These are phyloP conservation scores for Pisolithus orientalis DNA, from an alignment of 768 basidiomycete genomes.

Conservation along the genomic window DNA sequence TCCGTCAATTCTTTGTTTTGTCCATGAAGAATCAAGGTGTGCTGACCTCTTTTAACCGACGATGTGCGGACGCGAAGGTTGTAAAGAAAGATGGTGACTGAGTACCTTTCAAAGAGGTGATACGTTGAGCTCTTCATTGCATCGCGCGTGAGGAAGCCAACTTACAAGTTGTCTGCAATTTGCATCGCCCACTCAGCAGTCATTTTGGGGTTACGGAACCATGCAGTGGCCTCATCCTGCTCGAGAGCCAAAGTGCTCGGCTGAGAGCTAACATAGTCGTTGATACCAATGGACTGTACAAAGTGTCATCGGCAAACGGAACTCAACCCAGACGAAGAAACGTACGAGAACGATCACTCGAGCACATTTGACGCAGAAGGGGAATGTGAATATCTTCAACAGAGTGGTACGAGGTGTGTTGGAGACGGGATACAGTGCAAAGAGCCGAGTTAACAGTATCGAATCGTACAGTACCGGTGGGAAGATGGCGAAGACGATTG, in stretches of 20 bases:
- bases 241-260: neutral
- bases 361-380: conserved; percentile 24
- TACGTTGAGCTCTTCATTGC: neutral
- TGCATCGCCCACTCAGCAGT: conserved; percentile 29
- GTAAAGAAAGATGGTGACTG: conserved; percentile 23
- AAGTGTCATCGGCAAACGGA: neutral
- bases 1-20: neutral
- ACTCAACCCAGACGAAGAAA: neutral
- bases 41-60: neutral
- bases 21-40: neutral
- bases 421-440: conserved; percentile 28
- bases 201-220: conserved; percentile 8
- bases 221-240: neutral
- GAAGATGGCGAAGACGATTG: conserved; percentile 18
- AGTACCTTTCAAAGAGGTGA: conserved; percentile 12
- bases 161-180: conserved; percentile 30
- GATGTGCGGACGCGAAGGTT: conserved; percentile 10
- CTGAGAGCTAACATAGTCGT: neutral
- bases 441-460: conserved; percentile 31
- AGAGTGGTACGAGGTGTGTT: conserved; percentile 9
- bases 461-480: conserved; percentile 32
- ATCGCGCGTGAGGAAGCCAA: neutral
- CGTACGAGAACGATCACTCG: conserved; percentile 20
- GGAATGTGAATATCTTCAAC: conserved; percentile 22
- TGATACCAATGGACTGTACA: conserved; percentile 1